A percentile compares a stretch with the other conserved stretches of the same genome.
These are phyloP conservation scores for Ceratobasidium papillatum DNA, from an alignment of 1,284 basidiomycete species.

Conservation along the genomic window DNA sequence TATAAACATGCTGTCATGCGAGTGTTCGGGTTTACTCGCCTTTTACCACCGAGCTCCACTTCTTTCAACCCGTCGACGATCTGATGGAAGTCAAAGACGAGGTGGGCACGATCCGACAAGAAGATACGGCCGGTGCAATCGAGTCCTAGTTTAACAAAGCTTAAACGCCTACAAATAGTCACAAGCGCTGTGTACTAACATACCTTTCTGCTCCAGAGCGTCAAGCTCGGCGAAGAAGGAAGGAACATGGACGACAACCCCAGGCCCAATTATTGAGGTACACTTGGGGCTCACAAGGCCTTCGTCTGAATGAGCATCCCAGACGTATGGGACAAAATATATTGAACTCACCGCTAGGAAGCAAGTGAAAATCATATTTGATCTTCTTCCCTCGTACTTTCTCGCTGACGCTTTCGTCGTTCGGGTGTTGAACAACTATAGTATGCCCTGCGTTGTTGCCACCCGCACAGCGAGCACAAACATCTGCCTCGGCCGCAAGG, in stretches of 20 bases:
- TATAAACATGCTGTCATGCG: neutral
- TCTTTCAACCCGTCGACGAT: conserved; percentile 99
- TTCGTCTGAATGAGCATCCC: conserved; percentile 49
- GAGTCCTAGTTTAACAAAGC: conserved; percentile 65
- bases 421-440: conserved; percentile 83
- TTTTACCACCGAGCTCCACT: conserved; percentile 92
- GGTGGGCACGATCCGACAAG: conserved; percentile 94
- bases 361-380: conserved; percentile 94
- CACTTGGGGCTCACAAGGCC: conserved; percentile 92
- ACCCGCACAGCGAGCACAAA: conserved; percentile 96
- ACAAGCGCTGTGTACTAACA: conserved; percentile 43
- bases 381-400: conserved; percentile 62
- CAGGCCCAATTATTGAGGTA: conserved; percentile 89
- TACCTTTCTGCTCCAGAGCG: conserved; percentile 85
- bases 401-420: conserved; percentile 57
- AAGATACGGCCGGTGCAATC: conserved; percentile 88
- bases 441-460: conserved; percentile 99
- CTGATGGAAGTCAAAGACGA: conserved; percentile 99
- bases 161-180: neutral
- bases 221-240: conserved; percentile 96
- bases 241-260: conserved; percentile 94
- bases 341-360: conserved; percentile 85
- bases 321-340: conserved; percentile 31
- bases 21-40: conserved; percentile 55
- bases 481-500: conserved; percentile 84